Percentiles rank a stretch among this genome's conserved stretches.
phyloP scores from a whole-genome alignment of 2,329 filamentous ascomycete genomes.

The Phaeosphaeria sp. region DNA sequence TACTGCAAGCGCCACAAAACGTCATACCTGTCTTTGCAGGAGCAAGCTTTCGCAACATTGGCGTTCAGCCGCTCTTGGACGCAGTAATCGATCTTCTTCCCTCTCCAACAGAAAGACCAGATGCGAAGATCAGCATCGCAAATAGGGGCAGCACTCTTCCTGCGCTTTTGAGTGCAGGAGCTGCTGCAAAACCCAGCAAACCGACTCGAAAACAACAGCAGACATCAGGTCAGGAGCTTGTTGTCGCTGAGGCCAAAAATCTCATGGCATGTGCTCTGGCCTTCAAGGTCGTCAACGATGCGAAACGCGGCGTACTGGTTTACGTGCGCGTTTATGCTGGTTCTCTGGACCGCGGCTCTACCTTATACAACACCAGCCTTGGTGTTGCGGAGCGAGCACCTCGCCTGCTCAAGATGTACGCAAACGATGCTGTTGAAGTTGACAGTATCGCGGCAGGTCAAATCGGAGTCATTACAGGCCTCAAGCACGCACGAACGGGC shows the following conservation, averaged over 20 bases:
- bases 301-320: conserved; percentile 83
- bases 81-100: conserved; percentile 88
- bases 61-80: conserved; percentile 89
- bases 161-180: conserved; percentile 49
- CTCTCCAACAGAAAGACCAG: conserved; percentile 78
- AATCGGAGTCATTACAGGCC: conserved; percentile 89
- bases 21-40: conserved; percentile 89
- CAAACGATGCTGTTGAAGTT: conserved; percentile 84
- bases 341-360: conserved; percentile 72
- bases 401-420: conserved; percentile 87
- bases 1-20: conserved; percentile 71
- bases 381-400: conserved; percentile 80
- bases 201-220: conserved; percentile 23
- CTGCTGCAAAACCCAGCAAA: conserved; percentile 23
- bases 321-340: conserved; percentile 94
- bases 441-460: conserved; percentile 82
- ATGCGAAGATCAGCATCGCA: conserved; percentile 77
- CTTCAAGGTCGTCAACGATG: conserved; percentile 94
- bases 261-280: conserved; percentile 74
- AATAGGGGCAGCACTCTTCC: conserved; percentile 62
- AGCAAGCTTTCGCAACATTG: conserved; percentile 91
- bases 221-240: conserved; percentile 7
- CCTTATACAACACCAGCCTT: conserved; percentile 87
- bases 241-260: conserved; percentile 58
- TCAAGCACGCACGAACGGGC: conserved; percentile 91